Evolutionary conservation across 495 filamentous ascomycete genomes (phyloP), one percentile per base, ranked within the genome.

Genomic region (Hypoxylon fragiforme): DNA sequence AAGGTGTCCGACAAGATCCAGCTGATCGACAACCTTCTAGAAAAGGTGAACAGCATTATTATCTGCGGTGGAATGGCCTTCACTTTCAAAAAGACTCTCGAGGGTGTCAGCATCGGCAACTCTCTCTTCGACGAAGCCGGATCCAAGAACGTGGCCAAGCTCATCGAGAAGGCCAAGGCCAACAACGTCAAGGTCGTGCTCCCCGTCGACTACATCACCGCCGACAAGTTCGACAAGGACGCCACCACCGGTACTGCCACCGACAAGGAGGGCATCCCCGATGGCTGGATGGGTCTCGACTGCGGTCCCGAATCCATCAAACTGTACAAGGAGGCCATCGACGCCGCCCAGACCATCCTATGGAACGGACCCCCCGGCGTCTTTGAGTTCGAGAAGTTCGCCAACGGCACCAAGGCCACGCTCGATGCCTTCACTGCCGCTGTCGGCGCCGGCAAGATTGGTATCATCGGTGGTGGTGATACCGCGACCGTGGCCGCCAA

Each of bases 1-100:
- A 99, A 99, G 83, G 90, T 99, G 36, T 94, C 90, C 26, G 94
- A 99, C 79, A 99, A 99, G 84, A 97, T 99, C 77, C 89, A 95
- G 81, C 83, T 99, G 52, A 97, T 99, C 68, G 92, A 99, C 76
- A 99, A 97, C 81, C 80, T 99, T 41, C 85, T 99, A 39, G 85
- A 89, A 69, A 99, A 99, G 81, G 89, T 99, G 63, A 81, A 99
- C 81, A 92, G 85, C 72, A 83, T 99, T 59, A 87, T 97, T 73
- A 89, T 99, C 78, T 95, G 92, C 67, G 94, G 94, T 59, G 94
- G 87, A 58, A 99, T 99, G 94, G 91, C 94, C 21, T 99, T 97
- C 83, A 99, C 94, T 54, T 97, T 99, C 84, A 97, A 97, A 86
- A 98, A 98, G 83, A 92, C 91, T 31, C 80, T 97, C 31, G 84